Percentiles rank a stretch among this genome's conserved stretches.
Conservation (phyloP, 108 stramenopile species). For the Cyclotella sp. region DNA sequence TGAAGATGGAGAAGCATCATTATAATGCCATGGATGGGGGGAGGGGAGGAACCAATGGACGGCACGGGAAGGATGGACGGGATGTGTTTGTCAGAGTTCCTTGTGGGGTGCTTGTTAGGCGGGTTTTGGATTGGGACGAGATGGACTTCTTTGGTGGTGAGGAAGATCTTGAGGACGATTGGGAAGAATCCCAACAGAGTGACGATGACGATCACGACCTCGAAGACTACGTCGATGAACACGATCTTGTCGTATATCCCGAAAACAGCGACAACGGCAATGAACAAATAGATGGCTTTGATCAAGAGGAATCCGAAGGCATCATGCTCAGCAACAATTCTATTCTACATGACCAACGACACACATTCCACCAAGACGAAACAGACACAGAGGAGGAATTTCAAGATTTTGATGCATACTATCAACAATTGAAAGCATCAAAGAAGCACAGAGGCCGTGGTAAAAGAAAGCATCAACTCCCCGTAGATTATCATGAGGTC, state of each 20-base stretch:
- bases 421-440: conserved; percentile 31
- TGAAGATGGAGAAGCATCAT: conserved; percentile 69
- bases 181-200: conserved; percentile 45
- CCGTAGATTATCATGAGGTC: conserved; percentile 47
- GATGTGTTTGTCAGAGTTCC: conserved; percentile 81
- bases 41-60: conserved; percentile 60
- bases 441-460: conserved; percentile 19
- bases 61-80: conserved; percentile 70
- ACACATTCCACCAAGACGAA: conserved; percentile 7
- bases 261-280: conserved; percentile 26
- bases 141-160: conserved; percentile 46
- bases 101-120: conserved; percentile 82
- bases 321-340: background rate
- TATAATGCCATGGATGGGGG: conserved; percentile 64
- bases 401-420: conserved; percentile 42
- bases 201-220: conserved; percentile 46
- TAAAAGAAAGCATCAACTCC: conserved; percentile 7
- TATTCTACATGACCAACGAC: background rate
- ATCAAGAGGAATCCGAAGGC: no score
- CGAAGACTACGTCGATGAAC: conserved; percentile 18
- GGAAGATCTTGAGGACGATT: conserved; percentile 32
- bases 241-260: conserved; percentile 9
- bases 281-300: no score
- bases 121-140: conserved; percentile 76
- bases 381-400: conserved; percentile 34